A percentile compares a stretch with the other conserved stretches of the same genome.
Evolutionary conservation across 78 protist species (phyloP).

Genomic region (Parvularia atlantis): DNA sequence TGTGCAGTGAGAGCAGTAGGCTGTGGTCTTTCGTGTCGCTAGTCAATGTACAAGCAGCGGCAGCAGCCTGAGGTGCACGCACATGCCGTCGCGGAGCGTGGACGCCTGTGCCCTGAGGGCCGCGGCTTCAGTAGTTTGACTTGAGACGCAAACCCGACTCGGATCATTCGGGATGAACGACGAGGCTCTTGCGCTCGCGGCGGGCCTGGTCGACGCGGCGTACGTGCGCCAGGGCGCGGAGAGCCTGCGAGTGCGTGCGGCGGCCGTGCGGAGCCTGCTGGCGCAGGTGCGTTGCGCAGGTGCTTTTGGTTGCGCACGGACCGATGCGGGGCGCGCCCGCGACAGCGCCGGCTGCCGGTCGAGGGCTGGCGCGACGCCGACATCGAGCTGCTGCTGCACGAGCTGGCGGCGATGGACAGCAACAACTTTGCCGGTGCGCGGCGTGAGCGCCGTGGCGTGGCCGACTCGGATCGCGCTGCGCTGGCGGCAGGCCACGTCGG

Average conservation of each 20-base stretch:
- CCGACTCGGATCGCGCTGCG: background rate
- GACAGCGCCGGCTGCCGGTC: conserved; percentile 68
- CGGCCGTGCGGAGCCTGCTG: conserved; percentile 14
- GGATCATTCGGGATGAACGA: conserved; percentile 56
- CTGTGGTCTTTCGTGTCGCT: too few species aligned
- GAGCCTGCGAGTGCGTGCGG: conserved; percentile 27
- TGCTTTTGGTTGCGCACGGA: background rate
- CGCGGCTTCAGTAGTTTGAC: too few species aligned
- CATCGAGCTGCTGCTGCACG: conserved; percentile 47
- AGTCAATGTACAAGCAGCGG: too few species aligned
- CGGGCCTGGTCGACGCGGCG: conserved; percentile 27
- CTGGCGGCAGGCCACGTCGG: conserved; percentile 59
- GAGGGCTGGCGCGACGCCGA: conserved; percentile 65
- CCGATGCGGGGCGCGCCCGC: background rate
- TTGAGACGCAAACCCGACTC: too few species aligned
- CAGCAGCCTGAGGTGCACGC: too few species aligned
- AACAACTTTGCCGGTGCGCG: conserved; percentile 55
- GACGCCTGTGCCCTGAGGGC: too few species aligned
- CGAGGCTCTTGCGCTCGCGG: conserved; percentile 31
- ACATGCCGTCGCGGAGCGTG: too few species aligned
- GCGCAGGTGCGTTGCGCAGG: conserved; percentile 17
- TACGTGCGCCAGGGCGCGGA: conserved; percentile 56
- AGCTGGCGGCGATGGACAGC: conserved; percentile 76
- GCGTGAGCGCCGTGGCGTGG: background rate
- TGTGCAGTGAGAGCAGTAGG: too few species aligned